Evolutionary conservation across 192 early-diverging fungal genomes (phyloP), one percentile per base, ranked within the genome.

Genomic region (Gaertneriomyces semiglobifer): DNA sequence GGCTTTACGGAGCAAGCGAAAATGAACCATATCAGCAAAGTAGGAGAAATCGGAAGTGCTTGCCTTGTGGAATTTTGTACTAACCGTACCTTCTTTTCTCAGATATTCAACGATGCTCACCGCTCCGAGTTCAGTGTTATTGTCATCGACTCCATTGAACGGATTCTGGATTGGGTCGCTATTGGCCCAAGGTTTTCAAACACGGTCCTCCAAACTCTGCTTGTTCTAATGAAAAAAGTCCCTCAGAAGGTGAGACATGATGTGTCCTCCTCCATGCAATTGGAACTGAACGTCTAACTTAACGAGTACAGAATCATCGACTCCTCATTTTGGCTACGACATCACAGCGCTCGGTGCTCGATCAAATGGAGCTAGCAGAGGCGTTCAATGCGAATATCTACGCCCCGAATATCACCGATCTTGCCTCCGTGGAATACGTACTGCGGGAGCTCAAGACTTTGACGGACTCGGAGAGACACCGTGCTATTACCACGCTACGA

Each of bases 101-200:
- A 81, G 79, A 70, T 94, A n/a, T 99, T 99, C 74, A 89, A 89
- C 71, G 96, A 99, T 77, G 91, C 96, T 4, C 96, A 98, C 83
- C 94, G 94, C 71, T 96, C 94, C 3, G 92, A 94, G 14, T 69
- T 93, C 54, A 95, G 92, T 77, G 83, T 94, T 18, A 89, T 99
- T 71, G 93, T 99, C 19, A 84, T 99, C 66, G 96, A 99, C 69
- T 81, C 91, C 42, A 89, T 99, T 52, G 95, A 99, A 79, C 85
- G 95, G 43, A 72, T 99, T 8, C 69, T 96, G 38, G 95, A 97
- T 54, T 99, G 90, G 85, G 94, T 97, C 0, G 84, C 88, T 4
- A 94, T 99, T 74, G 96, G 96, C 41, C 89, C 95, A 40, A 83
- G 94, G 14, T 97, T 99, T 72, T 96, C 95, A 18, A 99, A 96